These are phyloP conservation scores for Parathielavia hyrcaniae DNA, from an alignment of 495 filamentous ascomycete genomes.

Conservation along the genomic window DNA sequence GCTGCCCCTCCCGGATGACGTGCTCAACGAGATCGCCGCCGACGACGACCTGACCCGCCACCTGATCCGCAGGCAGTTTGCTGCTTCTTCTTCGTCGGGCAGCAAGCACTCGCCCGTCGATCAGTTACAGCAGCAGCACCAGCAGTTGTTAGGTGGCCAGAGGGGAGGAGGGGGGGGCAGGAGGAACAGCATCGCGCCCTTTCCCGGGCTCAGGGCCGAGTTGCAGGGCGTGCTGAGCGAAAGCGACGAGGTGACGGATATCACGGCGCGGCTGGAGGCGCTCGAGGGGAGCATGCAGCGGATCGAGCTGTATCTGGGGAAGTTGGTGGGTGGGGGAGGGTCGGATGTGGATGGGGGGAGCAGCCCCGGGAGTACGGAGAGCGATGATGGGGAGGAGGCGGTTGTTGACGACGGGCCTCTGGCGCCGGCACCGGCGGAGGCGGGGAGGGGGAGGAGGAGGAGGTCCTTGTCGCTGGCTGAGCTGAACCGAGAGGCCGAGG, in stretches of 20 bases:
- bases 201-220: conserved; percentile 35
- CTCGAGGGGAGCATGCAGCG: conserved; percentile 36
- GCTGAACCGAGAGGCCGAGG: conserved; percentile 15
- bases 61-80: conserved; percentile 44
- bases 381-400: not conserved
- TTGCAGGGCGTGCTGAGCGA: conserved; percentile 37
- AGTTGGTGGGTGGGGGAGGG: conserved; percentile 22
- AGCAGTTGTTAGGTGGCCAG: too few species aligned
- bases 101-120: not conserved
- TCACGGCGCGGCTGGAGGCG: conserved; percentile 33
- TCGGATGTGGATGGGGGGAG: not conserved
- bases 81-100: not conserved
- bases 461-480: conserved; percentile 13
- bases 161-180: conserved; percentile 22
- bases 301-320: conserved; percentile 36
- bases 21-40: conserved; percentile 49
- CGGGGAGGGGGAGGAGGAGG: not conserved
- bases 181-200: conserved; percentile 45
- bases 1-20: conserved; percentile 54
- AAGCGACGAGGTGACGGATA: conserved; percentile 32
- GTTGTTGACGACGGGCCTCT: not conserved
- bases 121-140: conserved; percentile 5
- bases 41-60: conserved; percentile 49
- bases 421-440: not conserved
- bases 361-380: not conserved